A percentile compares a stretch with the other conserved stretches of the same genome.
Evolutionary conservation across 2,329 filamentous ascomycete species (phyloP).

Genomic region (Aspergillus arachidicola): DNA sequence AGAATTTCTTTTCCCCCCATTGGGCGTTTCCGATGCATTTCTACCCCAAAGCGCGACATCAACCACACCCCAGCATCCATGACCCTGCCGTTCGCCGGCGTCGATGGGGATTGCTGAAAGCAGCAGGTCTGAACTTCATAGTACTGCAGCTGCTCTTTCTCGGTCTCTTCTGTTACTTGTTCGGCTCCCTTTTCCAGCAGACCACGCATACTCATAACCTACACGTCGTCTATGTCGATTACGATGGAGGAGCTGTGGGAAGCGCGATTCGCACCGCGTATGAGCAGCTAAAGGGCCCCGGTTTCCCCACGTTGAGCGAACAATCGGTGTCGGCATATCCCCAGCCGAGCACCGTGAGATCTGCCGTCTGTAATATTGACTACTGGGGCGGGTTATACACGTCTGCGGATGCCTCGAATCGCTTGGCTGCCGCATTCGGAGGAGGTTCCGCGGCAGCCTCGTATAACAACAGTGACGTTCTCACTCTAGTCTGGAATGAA

Average conservation of each 20-base stretch:
- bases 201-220: conserved; percentile 35
- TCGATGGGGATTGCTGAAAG: background rate
- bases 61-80: background rate
- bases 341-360: conserved; percentile 20
- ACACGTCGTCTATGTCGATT: conserved; percentile 42
- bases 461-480: conserved; percentile 40
- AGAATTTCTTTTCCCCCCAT: no score
- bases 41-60: background rate
- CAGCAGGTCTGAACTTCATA: conserved; percentile 28
- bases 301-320: conserved; percentile 36
- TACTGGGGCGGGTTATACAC: conserved; percentile 42
- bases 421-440: conserved; percentile 39
- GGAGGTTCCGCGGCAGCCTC: conserved; percentile 29
- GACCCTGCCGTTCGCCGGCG: background rate
- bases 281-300: conserved; percentile 24
- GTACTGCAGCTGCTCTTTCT: conserved; percentile 42
- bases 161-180: conserved; percentile 38
- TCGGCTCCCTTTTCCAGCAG: conserved; percentile 41
- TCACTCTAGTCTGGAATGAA: conserved; percentile 51
- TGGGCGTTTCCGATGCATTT: background rate
- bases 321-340: conserved; percentile 21
- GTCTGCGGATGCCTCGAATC: conserved; percentile 38
- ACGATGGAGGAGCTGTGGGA: conserved; percentile 41
- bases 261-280: conserved; percentile 37
- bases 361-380: conserved; percentile 36